phyloP scores from a whole-genome alignment of 805 yeast species.

The Monosporozyma yasuniensis region DNA sequence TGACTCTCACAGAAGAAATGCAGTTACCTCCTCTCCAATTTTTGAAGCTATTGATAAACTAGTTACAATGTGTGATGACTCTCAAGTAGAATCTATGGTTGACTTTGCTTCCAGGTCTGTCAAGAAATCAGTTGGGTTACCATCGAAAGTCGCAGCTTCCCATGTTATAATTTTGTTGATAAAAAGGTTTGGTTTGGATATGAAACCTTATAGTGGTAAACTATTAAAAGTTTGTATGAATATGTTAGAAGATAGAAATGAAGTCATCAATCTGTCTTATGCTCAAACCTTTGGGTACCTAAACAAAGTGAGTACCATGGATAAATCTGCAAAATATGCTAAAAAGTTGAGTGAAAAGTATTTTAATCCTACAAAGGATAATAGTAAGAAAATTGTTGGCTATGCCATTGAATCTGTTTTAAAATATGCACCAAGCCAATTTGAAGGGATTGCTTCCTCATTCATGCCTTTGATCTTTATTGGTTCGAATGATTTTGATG shows the following conservation, averaged over 20 bases:
- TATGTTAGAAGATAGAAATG: constrained; percentile 63
- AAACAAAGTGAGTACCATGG: constrained; percentile 50
- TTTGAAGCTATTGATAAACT: constrained; percentile 77
- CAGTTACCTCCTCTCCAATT: constrained; percentile 75
- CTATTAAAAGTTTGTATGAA: constrained; percentile 47
- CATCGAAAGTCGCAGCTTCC: constrained; percentile 82
- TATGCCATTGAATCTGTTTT: constrained; percentile 57
- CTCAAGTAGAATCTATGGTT: constrained; percentile 38
- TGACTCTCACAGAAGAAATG: constrained; percentile 66
- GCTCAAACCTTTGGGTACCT: constrained; percentile 76
- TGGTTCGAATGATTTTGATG: constrained; percentile 58
- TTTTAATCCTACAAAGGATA: constrained; percentile 42
- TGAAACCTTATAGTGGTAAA: constrained; percentile 49
- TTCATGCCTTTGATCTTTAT: constrained; percentile 73
- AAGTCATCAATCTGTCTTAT: constrained; percentile 62
- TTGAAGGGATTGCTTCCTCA: constrained; percentile 49
- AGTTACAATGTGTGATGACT: constrained; percentile 46
- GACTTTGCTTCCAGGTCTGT: constrained; percentile 46
- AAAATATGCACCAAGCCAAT: constrained; percentile 58
- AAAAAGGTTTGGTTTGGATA: constrained; percentile 41
- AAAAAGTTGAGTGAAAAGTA: constrained; percentile 43
- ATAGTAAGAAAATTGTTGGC: constrained; percentile 44
- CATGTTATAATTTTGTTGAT: constrained; percentile 59
- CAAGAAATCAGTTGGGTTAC: constrained; percentile 72
- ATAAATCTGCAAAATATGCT: constrained; percentile 46